Evolutionary conservation across 1,284 basidiomycete genomes (phyloP).

Genomic region (Heimioporus punctisporus): DNA sequence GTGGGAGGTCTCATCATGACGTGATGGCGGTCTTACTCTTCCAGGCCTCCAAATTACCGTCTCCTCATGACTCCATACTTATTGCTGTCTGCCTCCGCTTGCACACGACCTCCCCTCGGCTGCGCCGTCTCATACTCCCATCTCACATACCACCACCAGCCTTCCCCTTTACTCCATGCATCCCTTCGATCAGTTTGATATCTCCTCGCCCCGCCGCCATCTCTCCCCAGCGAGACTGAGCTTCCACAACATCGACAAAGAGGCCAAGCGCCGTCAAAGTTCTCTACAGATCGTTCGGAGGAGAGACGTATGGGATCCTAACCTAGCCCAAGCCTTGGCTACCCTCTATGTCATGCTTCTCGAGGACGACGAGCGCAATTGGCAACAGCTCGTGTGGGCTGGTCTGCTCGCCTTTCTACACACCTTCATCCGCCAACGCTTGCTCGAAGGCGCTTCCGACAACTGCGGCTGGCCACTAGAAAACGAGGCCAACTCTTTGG

Average conservation of each 20-base stretch:
- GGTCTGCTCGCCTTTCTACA: constrained; percentile 43
- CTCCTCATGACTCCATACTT: constrained; percentile 24
- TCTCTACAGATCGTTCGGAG: constrained; percentile 45
- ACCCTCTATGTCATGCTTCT: constrained; percentile 63
- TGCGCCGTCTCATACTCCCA: constrained; percentile 34
- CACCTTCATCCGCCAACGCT: constrained; percentile 38
- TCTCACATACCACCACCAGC: constrained; percentile 28
- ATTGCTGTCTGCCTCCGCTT: constrained; percentile 24
- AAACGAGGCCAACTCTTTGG: constrained; percentile 46
- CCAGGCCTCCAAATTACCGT: constrained; percentile 29
- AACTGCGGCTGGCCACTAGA: constrained; percentile 52
- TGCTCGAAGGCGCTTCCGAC: constrained; percentile 37
- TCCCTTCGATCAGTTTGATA: constrained; percentile 43
- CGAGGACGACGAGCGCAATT: constrained; percentile 58
- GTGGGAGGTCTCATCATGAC: constrained; percentile 30
- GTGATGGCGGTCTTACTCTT: constrained; percentile 32
- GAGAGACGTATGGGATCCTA: constrained; percentile 34
- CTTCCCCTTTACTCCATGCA: constrained; percentile 38
- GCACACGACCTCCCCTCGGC: constrained; percentile 18
- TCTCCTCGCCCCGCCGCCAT: constrained; percentile 39
- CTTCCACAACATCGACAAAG: constrained; percentile 34
- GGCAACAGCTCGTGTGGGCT: constrained; percentile 50
- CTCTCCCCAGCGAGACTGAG: constrained; percentile 19
- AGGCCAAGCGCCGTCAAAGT: constrained; percentile 42
- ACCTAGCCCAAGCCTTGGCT: constrained; percentile 50